Conservation (phyloP, 176 grass and related monocot species). For the Microstegium vimineum region DNA sequence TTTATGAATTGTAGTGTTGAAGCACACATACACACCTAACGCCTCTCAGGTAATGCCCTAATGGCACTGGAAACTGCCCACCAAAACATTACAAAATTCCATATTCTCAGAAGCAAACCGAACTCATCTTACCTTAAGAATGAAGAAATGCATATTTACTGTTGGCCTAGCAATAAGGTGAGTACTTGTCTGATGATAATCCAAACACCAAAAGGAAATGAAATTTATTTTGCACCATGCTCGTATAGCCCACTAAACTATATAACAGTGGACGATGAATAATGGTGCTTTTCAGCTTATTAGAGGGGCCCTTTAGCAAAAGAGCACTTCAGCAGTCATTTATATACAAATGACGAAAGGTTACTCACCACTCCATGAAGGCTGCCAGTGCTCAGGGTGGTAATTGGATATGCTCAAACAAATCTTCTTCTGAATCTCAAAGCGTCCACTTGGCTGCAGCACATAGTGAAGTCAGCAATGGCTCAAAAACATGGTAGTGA, state of each 20-base stretch:
- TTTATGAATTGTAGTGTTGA: neutral
- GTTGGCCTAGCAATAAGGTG: neutral
- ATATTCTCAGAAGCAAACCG: neutral
- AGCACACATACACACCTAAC: neutral
- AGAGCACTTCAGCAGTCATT: neutral
- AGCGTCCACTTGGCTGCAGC: conserved; percentile 90
- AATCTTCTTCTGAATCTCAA: conserved; percentile 97
- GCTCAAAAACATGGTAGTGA: neutral
- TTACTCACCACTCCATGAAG: conserved; percentile 95
- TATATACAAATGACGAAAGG: neutral
- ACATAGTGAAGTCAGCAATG: neutral
- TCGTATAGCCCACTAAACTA: conserved; percentile 23
- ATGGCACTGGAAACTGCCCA: neutral
- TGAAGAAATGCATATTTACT: neutral
- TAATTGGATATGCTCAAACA: conserved; percentile 99
- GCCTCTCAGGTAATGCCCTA: neutral
- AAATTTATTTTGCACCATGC: conserved; percentile 19
- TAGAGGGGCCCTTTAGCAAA: neutral
- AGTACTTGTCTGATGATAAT: neutral
- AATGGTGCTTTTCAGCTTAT: conserved; percentile 15
- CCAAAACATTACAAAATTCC: neutral
- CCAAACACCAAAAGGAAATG: conserved; percentile 2
- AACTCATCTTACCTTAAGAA: neutral
- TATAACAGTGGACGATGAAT: conserved; percentile 31
- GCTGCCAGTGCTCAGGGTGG: conserved; percentile 97